Evolutionary conservation across 1,284 basidiomycete genomes (phyloP).

Genomic region (Ganoderma resinaceum): DNA sequence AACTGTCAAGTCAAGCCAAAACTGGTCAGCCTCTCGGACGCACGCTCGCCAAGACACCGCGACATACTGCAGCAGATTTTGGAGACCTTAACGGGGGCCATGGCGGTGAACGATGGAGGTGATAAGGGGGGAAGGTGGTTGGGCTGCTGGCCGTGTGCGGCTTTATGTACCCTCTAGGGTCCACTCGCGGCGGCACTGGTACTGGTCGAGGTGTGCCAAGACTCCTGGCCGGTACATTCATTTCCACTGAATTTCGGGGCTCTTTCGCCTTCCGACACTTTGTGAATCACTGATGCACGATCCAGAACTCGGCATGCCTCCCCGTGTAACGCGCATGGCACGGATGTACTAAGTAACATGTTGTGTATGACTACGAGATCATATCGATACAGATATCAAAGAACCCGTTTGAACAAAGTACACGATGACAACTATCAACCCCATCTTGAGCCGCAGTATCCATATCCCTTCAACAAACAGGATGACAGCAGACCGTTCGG

Average conservation of each 20-base stretch:
- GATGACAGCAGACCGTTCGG: neutral
- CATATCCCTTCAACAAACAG: neutral
- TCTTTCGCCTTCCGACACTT: neutral
- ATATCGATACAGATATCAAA: neutral
- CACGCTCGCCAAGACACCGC: slow-evolving; percentile 1
- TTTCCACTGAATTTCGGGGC: slow-evolving; percentile 1
- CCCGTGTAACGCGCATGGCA: neutral
- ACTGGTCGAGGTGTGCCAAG: slow-evolving; percentile 3
- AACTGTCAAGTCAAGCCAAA: slow-evolving; percentile 54
- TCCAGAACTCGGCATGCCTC: neutral
- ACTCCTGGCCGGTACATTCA: neutral
- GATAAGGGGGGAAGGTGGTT: slow-evolving; percentile 20
- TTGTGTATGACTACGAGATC: neutral
- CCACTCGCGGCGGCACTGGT: neutral
- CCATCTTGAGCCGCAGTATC: neutral
- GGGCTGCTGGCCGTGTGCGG: slow-evolving; percentile 11
- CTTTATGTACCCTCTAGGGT: slow-evolving; percentile 3
- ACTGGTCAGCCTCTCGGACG: slow-evolving; percentile 18
- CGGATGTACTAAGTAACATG: too few species aligned
- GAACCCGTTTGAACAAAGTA: neutral
- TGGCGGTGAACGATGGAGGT: slow-evolving; percentile 37
- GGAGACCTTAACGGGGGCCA: slow-evolving; percentile 74
- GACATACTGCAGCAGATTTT: slow-evolving; percentile 93
- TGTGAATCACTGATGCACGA: neutral
- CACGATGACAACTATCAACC: neutral